Conservation (phyloP, 176 grass and related monocot species). For the Aegilops bicornis region DNA sequence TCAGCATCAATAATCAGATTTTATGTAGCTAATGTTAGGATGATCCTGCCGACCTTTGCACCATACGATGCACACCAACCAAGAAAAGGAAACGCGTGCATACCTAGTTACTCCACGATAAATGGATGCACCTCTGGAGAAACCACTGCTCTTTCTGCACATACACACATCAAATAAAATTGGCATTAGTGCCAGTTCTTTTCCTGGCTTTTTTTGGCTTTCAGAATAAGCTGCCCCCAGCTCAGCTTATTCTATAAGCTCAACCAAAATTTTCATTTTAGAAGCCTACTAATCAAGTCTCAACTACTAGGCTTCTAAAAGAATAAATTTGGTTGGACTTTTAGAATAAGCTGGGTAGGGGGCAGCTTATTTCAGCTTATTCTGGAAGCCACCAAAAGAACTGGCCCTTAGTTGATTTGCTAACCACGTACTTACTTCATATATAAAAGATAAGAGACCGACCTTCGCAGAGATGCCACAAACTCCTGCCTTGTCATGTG, state of each 20-base stretch:
- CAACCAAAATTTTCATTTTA: no score
- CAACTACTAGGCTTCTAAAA: no score
- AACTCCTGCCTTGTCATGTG: conserved; percentile 89
- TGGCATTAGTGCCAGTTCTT: no score
- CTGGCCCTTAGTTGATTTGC: background rate
- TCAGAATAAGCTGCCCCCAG: no score
- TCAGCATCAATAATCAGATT: background rate
- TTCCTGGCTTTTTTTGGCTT: no score
- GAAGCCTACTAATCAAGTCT: no score
- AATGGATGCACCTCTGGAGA: conserved; percentile 79
- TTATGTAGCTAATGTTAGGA: background rate
- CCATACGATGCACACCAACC: background rate
- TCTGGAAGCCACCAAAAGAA: no score
- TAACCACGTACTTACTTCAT: background rate
- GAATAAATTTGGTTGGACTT: no score
- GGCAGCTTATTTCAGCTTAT: no score
- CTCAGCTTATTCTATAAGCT: no score
- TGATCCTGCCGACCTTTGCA: background rate
- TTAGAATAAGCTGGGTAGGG: no score
- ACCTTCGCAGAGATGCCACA: conserved; percentile 77
- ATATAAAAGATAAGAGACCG: background rate
- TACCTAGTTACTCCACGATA: conserved; percentile 90
- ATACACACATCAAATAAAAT: background rate
- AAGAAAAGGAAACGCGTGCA: background rate
- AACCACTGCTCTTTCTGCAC: conserved; percentile 79